Conservation (phyloP, 495 filamentous ascomycete species). For the Jackrogersella multiformis region DNA sequence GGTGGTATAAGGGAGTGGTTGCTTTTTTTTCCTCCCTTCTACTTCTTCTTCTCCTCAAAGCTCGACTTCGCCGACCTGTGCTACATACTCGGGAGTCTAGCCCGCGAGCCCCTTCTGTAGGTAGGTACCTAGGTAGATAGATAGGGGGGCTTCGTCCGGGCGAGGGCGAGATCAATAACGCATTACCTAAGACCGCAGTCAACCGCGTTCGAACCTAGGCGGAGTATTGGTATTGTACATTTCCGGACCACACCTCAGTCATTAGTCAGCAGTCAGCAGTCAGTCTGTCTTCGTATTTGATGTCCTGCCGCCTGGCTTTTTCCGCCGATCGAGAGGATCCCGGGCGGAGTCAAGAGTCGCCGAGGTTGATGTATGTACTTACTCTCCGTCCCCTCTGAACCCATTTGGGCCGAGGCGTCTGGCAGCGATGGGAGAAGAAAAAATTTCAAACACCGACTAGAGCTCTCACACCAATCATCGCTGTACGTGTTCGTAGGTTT, state of each 20-base stretch:
- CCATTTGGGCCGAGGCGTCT: slow-evolving; percentile 23
- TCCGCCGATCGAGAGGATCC: slow-evolving; percentile 4
- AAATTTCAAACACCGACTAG: slow-evolving; percentile 12
- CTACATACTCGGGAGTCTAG: slow-evolving; percentile 2
- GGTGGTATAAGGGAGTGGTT: slow-evolving; percentile 10
- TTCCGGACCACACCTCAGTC: neutral
- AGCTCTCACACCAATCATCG: slow-evolving; percentile 1
- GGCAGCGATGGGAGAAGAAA: neutral
- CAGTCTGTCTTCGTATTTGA: slow-evolving; percentile 19
- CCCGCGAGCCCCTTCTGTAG: slow-evolving; percentile 1
- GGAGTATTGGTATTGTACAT: slow-evolving; percentile 5
- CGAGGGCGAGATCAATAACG: slow-evolving; percentile 1
- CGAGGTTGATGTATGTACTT: slow-evolving; percentile 6
- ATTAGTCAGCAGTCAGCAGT: neutral
- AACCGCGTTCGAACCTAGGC: neutral
- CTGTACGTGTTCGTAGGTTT: neutral
- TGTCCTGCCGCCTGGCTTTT: neutral
- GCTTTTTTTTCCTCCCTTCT: slow-evolving; percentile 8
- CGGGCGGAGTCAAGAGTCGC: slow-evolving; percentile 9
- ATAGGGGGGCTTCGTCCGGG: neutral
- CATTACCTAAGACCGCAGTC: neutral
- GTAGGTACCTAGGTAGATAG: no score
- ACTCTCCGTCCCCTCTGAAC: slow-evolving; percentile 13
- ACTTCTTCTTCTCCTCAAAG: neutral
- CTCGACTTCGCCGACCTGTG: slow-evolving; percentile 27